Evolutionary conservation across 1,284 basidiomycete species (phyloP).

Genomic region (Trametes versicolor): DNA sequence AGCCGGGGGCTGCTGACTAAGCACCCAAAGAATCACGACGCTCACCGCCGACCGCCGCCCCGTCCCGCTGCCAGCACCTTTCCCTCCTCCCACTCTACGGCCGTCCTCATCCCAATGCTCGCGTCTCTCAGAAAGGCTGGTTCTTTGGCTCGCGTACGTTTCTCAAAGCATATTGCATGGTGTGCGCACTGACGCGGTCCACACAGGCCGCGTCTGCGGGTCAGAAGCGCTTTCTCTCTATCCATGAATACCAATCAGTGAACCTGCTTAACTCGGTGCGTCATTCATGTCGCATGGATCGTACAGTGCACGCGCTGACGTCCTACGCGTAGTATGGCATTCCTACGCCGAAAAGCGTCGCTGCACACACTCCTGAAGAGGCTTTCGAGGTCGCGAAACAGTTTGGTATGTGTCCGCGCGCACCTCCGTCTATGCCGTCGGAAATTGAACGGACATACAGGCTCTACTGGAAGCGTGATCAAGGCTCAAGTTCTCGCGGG

Average conservation of each 20-base stretch:
- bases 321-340: constrained; percentile 83
- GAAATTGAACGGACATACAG: constrained; percentile 48
- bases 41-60: constrained; percentile 14
- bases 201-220: constrained; percentile 70
- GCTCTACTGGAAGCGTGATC: constrained; percentile 84
- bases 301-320: constrained; percentile 1
- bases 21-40: constrained; percentile 25
- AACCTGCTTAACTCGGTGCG: constrained; percentile 91
- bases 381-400: constrained; percentile 90
- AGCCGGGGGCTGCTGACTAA: constrained; percentile 37
- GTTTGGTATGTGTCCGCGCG: constrained; percentile 67
- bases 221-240: constrained; percentile 94
- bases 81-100: constrained; percentile 20
- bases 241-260: constrained; percentile 99
- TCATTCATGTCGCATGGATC: constrained; percentile 22
- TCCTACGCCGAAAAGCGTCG: constrained; percentile 92
- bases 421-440: constrained; percentile 6
- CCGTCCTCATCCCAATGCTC: constrained; percentile 57
- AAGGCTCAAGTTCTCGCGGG: constrained; percentile 99
- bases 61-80: constrained; percentile 29
- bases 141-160: constrained; percentile 68
- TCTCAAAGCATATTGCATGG: not conserved
- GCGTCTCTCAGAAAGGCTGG: constrained; percentile 68
- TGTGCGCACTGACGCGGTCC: not conserved
- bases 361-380: constrained; percentile 91